phyloP scores from a whole-genome alignment of 768 basidiomycete species.

The Naganishia vaughanmartiniae region DNA sequence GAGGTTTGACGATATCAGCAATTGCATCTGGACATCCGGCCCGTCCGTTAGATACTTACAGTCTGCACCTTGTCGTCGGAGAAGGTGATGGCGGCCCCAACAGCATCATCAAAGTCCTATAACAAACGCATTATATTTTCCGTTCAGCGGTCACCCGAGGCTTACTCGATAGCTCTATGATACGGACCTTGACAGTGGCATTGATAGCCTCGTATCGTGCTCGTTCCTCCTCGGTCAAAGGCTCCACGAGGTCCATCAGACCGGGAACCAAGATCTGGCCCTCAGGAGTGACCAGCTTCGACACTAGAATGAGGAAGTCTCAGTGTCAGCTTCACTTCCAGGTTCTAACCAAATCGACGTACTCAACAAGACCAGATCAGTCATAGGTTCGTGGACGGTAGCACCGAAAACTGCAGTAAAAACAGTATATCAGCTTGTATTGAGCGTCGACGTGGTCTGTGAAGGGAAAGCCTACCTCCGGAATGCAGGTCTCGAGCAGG shows the following conservation, averaged over 20 bases:
- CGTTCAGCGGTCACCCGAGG: background rate
- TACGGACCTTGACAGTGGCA: constrained; percentile 54
- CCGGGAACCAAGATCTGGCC: constrained; percentile 88
- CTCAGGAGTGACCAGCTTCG: constrained; percentile 71
- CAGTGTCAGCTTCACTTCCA: background rate
- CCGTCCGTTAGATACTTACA: constrained; percentile 32
- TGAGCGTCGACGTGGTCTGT: background rate
- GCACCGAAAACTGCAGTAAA: constrained; percentile 47
- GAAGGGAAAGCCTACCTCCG: constrained; percentile 61
- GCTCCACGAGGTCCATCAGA: constrained; percentile 76
- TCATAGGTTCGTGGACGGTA: constrained; percentile 70
- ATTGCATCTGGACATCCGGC: background rate
- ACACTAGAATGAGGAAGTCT: constrained; percentile 54
- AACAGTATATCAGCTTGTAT: background rate
- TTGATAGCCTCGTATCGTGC: constrained; percentile 71
- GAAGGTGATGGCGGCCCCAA: constrained; percentile 72
- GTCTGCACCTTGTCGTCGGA: constrained; percentile 67
- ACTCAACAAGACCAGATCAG: constrained; percentile 73
- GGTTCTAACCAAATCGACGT: background rate
- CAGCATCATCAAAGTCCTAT: constrained; percentile 69
- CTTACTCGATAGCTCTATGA: background rate
- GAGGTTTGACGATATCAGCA: constrained; percentile 30
- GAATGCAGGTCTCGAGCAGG: constrained; percentile 87
- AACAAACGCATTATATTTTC: constrained; percentile 9
- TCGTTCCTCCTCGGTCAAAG: constrained; percentile 71